A percentile compares a stretch with the other conserved stretches of the same genome.
phyloP scores from a whole-genome alignment of 2,329 filamentous ascomycete genomes.

The Xylariaceae sp. region DNA sequence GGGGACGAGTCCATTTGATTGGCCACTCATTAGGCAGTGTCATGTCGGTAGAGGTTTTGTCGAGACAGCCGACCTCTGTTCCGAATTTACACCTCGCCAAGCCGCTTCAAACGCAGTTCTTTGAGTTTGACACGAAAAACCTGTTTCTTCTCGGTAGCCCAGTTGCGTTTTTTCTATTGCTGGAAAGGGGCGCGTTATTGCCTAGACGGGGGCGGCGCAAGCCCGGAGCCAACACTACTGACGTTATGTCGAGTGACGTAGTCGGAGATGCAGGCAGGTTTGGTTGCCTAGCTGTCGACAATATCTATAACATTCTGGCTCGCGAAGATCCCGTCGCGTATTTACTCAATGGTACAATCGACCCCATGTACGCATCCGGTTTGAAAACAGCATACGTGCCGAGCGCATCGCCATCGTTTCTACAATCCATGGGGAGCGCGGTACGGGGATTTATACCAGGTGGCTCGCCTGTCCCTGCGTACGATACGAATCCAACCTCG shows the following conservation, averaged over 20 bases:
- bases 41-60: conserved; percentile 92
- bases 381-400: conserved; percentile 83
- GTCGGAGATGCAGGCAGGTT: conserved; percentile 82
- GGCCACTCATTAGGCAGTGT: conserved; percentile 93
- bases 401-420: conserved; percentile 69
- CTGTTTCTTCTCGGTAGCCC: conserved; percentile 91
- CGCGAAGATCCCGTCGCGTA: conserved; percentile 83
- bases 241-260: conserved; percentile 63
- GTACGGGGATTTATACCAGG: conserved; percentile 69
- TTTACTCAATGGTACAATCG: conserved; percentile 87
- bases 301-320: conserved; percentile 90
- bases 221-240: conserved; percentile 71
- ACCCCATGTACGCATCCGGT: conserved; percentile 76
- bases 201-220: conserved; percentile 81
- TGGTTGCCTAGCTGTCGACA: conserved; percentile 92
- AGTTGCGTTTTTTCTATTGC: conserved; percentile 87
- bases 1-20: conserved; percentile 88
- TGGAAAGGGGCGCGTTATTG: conserved; percentile 75
- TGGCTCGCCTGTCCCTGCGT: conserved; percentile 42
- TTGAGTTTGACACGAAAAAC: conserved; percentile 92
- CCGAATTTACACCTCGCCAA: conserved; percentile 56
- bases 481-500: conserved; percentile 39
- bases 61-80: conserved; percentile 79
- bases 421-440: conserved; percentile 68
- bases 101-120: conserved; percentile 61